Evolutionary conservation across 2,329 filamentous ascomycete genomes (phyloP).

Genomic region (Epichloe uncinata): DNA sequence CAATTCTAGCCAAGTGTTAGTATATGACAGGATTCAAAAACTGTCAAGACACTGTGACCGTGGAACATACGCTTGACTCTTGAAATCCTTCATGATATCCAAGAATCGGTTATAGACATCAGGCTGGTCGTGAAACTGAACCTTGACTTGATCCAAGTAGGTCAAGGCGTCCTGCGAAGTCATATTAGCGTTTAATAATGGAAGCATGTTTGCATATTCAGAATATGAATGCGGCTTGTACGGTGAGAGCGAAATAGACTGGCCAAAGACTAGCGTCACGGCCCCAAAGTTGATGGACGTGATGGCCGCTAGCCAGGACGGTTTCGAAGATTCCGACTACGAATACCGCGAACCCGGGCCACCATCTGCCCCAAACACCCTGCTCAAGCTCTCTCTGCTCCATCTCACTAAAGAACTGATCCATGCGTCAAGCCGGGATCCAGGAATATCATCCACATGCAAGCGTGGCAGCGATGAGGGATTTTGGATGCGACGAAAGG

Average conservation of each 20-base stretch:
- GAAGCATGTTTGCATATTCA: too few relatives aligned
- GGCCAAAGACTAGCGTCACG: too few relatives aligned
- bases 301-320: too few relatives aligned
- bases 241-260: too few relatives aligned
- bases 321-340: too few relatives aligned
- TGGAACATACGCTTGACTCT: slow-evolving; percentile 72
- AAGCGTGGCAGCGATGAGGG: not conserved
- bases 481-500: not conserved
- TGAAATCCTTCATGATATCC: slow-evolving; percentile 99
- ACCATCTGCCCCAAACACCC: too few relatives aligned
- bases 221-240: too few relatives aligned
- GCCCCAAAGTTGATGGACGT: too few relatives aligned
- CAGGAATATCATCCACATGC: not conserved
- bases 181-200: not conserved
- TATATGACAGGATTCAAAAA: slow-evolving; percentile 63
- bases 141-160: slow-evolving; percentile 96
- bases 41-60: not conserved
- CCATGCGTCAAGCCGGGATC: not conserved
- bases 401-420: not conserved
- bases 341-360: too few relatives aligned
- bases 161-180: slow-evolving; percentile 56
- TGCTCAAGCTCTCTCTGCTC: not conserved
- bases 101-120: slow-evolving; percentile 96
- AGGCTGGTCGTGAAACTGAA: slow-evolving; percentile 91
- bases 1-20: slow-evolving; percentile 48